phyloP scores from a whole-genome alignment of 2,329 filamentous ascomycete genomes.

The Colletotrichum eleusines region DNA sequence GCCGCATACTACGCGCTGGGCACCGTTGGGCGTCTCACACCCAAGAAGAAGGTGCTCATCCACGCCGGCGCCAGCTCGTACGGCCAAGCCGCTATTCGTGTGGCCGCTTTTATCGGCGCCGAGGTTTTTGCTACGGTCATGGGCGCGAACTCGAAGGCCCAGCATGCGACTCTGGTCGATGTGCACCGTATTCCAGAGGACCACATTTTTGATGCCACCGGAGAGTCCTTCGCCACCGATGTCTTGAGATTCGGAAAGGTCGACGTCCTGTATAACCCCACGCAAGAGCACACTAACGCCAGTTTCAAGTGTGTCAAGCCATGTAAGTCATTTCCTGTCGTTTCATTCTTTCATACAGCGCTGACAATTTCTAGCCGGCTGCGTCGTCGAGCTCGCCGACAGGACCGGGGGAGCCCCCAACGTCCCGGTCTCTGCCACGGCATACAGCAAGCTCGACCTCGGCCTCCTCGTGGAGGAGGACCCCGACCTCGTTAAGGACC shows the following conservation, averaged over 20 bases:
- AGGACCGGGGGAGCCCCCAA: conserved; percentile 42
- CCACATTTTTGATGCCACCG: conserved; percentile 54
- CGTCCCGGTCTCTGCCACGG: conserved; percentile 37
- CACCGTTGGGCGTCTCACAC: conserved; percentile 46
- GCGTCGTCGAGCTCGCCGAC: conserved; percentile 49
- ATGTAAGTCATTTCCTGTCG: conserved; percentile 49
- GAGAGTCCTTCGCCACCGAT: conserved; percentile 50
- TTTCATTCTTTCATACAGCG: neutral
- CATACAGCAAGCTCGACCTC: conserved; percentile 51
- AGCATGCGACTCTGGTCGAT: conserved; percentile 53
- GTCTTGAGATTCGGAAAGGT: conserved; percentile 49
- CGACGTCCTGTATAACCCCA: conserved; percentile 55
- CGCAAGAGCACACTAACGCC: conserved; percentile 50
- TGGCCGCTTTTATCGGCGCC: conserved; percentile 54
- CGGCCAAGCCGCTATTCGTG: conserved; percentile 58
- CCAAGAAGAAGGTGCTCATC: conserved; percentile 54
- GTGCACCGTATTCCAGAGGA: conserved; percentile 50
- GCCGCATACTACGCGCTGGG: conserved; percentile 59
- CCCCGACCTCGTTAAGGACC: conserved; percentile 47
- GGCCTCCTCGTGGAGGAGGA: conserved; percentile 50
- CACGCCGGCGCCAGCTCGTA: conserved; percentile 58
- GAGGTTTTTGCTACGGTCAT: conserved; percentile 58
- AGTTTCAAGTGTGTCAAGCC: conserved; percentile 52
- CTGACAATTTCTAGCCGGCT: conserved; percentile 48
- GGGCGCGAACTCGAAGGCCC: conserved; percentile 46